Conservation (phyloP, 768 basidiomycete species). For the Russula sp. region DNA sequence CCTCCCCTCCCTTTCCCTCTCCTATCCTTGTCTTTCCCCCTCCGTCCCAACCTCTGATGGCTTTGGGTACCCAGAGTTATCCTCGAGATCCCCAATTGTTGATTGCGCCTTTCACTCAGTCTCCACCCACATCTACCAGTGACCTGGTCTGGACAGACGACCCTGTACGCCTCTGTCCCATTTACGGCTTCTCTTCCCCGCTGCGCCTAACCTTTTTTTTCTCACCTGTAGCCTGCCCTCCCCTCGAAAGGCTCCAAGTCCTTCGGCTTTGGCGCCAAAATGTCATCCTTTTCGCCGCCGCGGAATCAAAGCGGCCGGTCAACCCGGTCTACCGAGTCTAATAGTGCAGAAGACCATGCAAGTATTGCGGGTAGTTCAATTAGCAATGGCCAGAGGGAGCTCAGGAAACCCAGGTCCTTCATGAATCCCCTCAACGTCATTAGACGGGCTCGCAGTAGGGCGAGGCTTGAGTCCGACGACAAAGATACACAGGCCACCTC, state of each 20-base stretch:
- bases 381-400: constrained; percentile 32
- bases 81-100: constrained; percentile 11
- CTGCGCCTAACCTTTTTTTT: neutral
- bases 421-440: constrained; percentile 37
- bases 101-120: constrained; percentile 2
- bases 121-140: constrained; percentile 9
- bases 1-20: too few species aligned
- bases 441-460: constrained; percentile 38
- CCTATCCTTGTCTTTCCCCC: neutral
- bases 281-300: constrained; percentile 35
- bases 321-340: constrained; percentile 30
- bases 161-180: constrained; percentile 17
- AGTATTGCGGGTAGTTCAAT: constrained; percentile 31
- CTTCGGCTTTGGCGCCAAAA: constrained; percentile 39
- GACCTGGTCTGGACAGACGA: constrained; percentile 19
- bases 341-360: constrained; percentile 27
- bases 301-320: constrained; percentile 23
- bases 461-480: constrained; percentile 37
- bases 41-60: neutral
- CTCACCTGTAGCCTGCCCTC: constrained; percentile 36
- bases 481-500: constrained; percentile 31
- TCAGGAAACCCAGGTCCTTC: constrained; percentile 47
- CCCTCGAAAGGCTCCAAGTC: constrained; percentile 35
- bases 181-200: neutral
- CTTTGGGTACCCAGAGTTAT: constrained; percentile 18